Evolutionary conservation across 208 protist genomes (phyloP), one percentile per base, ranked within the genome.

Genomic region (Porcisia hertigi): DNA sequence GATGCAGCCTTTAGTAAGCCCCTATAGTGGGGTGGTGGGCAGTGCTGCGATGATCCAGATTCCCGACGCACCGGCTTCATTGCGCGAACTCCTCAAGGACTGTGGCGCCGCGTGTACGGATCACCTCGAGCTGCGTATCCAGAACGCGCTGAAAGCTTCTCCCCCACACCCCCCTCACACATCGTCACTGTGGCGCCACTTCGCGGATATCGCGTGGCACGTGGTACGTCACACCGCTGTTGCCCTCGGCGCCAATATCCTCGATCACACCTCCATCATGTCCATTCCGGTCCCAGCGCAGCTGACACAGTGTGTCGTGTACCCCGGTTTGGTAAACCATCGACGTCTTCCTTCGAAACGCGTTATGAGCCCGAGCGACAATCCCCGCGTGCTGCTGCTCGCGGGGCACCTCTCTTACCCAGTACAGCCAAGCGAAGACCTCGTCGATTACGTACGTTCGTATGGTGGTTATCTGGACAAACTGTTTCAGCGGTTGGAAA

Each of bases 401-500:
- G 77, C 73, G 1, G 88, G 89, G 39, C 79, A 90, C 63, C 85
- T 94, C 14, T 83, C 83, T n/a, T 83, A 80, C 71, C 65, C 76
- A 18, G 73, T 80, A 62, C 73, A 88, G 58, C 69, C 79, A 6
- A 58, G 54, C 30, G 71, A 78, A n/a, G 73, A 88, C 64, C 70
- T 94, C 39, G 59, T 86, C 47, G 87, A 94, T 71, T 88, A 92
- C 69, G 77, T 93, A 54, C 80, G 72, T 30, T 84, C 74, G 55
- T 93, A 92, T 82, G 71, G 83, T 60, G 89, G 92, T 6, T 81
- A 88, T 58, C 79, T 94, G 14, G 87, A 94, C 66, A 94, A 89
- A 64, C 79, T 92, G 14, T 91, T 86, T 65, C 83, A 93, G 66
- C 88, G 91, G n/a, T 91, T 97, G 36, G 41, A 72, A 8, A 72